phyloP scores from a whole-genome alignment of 2,329 filamentous ascomycete species.

The Arthroderma sp. region DNA sequence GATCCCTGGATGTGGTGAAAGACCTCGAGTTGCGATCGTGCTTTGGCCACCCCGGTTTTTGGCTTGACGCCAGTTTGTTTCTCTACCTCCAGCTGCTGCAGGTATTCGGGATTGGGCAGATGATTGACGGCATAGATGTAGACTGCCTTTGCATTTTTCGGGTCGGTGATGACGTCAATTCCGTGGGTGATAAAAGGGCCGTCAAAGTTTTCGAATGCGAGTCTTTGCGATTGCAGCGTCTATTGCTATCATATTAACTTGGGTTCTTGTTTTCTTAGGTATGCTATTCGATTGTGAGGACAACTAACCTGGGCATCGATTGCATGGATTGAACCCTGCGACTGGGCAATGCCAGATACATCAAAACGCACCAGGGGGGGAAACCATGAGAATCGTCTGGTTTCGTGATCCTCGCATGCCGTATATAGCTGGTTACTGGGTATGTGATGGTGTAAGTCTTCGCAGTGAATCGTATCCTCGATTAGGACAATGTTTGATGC shows the following conservation, averaged over 20 bases:
- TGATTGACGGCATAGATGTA: slow-evolving; percentile 52
- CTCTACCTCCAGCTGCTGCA: neutral
- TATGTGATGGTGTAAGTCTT: slow-evolving; percentile 46
- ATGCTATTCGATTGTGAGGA: no score
- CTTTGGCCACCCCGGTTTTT: slow-evolving; percentile 22
- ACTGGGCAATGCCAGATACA: slow-evolving; percentile 16
- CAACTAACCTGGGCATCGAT: slow-evolving; percentile 40
- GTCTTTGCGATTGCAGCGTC: slow-evolving; percentile 34
- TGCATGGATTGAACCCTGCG: slow-evolving; percentile 30
- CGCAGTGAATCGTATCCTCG: slow-evolving; percentile 42
- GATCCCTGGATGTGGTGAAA: slow-evolving; percentile 42
- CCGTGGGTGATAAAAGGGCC: slow-evolving; percentile 46
- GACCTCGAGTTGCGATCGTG: slow-evolving; percentile 41
- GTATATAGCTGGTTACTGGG: slow-evolving; percentile 40
- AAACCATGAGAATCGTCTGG: slow-evolving; percentile 39
- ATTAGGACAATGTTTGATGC: slow-evolving; percentile 20
- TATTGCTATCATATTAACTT: slow-evolving; percentile 12
- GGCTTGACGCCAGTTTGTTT: slow-evolving; percentile 12
- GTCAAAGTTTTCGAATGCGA: slow-evolving; percentile 40
- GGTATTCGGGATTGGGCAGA: slow-evolving; percentile 35
- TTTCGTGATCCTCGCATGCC: slow-evolving; percentile 39
- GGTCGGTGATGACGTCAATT: slow-evolving; percentile 45
- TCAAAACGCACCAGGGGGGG: slow-evolving; percentile 33
- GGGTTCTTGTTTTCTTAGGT: no score
- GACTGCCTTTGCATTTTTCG: slow-evolving; percentile 28